phyloP scores from a whole-genome alignment of 495 filamentous ascomycete species.

The Choiromyces venosus region DNA sequence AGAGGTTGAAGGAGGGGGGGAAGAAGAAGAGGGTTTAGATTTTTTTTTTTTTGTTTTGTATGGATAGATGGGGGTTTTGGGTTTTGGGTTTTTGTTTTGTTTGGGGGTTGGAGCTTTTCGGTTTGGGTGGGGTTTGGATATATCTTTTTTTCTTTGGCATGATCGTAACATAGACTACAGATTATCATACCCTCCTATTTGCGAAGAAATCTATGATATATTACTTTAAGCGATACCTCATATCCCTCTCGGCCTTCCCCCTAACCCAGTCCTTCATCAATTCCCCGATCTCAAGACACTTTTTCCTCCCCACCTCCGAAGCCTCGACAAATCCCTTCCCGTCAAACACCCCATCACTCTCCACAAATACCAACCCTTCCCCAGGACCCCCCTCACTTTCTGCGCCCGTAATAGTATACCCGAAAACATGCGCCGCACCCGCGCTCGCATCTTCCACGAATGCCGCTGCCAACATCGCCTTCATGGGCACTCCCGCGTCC shows the following conservation, averaged over 20 bases:
- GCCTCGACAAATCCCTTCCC: conserved; percentile 71
- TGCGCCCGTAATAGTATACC: not conserved
- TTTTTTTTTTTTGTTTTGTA: not conserved
- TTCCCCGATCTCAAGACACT: conserved; percentile 55
- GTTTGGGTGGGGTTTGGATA: not conserved
- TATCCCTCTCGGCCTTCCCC: conserved; percentile 53
- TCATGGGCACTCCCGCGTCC: conserved; percentile 48
- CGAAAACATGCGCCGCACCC: conserved; percentile 12
- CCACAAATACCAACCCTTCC: conserved; percentile 60
- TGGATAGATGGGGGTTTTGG: not conserved
- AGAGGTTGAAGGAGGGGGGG: conserved; percentile 65
- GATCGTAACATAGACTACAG: conserved; percentile 2
- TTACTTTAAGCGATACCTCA: conserved; percentile 55
- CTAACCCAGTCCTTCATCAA: conserved; percentile 62
- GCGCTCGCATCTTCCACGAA: conserved; percentile 22
- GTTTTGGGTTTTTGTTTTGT: not conserved
- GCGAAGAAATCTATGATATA: not conserved
- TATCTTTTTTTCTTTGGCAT: not conserved
- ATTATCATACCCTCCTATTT: not conserved
- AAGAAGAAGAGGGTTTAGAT: conserved; percentile 2
- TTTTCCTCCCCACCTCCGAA: conserved; percentile 56
- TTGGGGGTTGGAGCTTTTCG: not conserved
- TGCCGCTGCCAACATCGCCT: conserved; percentile 68
- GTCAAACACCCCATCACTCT: conserved; percentile 76
- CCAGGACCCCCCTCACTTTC: not conserved